Evolutionary conservation across 495 filamentous ascomycete genomes (phyloP), one percentile per base, ranked within the genome.

Genomic region (Polyplosphaeria fusca): DNA sequence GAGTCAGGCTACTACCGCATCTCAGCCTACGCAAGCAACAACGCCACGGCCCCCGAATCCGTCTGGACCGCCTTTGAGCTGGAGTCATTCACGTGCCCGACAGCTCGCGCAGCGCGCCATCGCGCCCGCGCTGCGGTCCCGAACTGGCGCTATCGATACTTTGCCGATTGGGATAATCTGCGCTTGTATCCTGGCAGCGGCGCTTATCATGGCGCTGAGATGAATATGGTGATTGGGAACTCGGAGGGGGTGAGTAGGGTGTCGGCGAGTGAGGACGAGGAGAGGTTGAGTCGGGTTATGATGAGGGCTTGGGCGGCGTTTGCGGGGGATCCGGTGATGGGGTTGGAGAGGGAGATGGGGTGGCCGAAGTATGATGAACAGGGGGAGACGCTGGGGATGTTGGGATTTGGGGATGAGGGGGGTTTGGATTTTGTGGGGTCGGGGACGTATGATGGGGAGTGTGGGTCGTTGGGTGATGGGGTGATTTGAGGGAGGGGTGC

Each of bases 21-120:
- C 37, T 62, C 81, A 5, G 61, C 73, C 24, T 77, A 74, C 48
- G 75, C 73, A 58, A 60, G 78, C 58, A 70, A 75, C 63, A 42
- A 42, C 39, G 39, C 20, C 39, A 42, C 39, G 9, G n/a, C n/a
- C n/a, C n/a, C n/a, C n/a, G 39, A 42, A 18, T 7, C 7, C 9
- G 9, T 11, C 9, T 5, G 9, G 5, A 18, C 39, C 9, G 11
- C 9, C 9, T 42, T 42, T 20, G 5, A 11, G 5, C 18, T 42
- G 18, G 39, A 42, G 19, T 42, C 39, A 12, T 42, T 20, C 39
- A 18, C 20, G 9, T 42, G 39, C 18, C 39, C 39, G 9, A 5
- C 5, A 13, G 9, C 39, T 7, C 19, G 20, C 39, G 19, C 9
- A 18, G 9, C 39, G 9, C 9, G 39, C 9, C 18, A 5, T 7